phyloP scores from a whole-genome alignment of 116 monocot species.

The Dioscorea cayenensis region DNA sequence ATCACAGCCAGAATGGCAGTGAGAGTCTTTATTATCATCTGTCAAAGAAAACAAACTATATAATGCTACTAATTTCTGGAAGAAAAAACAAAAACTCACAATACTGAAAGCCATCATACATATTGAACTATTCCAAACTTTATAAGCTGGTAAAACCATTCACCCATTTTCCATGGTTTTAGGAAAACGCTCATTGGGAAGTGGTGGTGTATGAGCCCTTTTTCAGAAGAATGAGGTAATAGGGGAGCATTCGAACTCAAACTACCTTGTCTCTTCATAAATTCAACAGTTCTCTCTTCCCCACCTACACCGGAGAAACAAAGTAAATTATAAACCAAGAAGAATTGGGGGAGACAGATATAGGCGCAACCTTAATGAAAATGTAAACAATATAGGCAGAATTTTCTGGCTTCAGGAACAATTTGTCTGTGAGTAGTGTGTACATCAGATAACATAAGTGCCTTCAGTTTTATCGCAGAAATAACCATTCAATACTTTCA shows the following conservation, averaged over 20 bases:
- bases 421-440: too few relatives aligned
- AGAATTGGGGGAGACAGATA: too few relatives aligned
- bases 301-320: conserved; percentile 31
- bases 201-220: conserved; percentile 53
- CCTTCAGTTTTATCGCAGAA: too few relatives aligned
- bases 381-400: too few relatives aligned
- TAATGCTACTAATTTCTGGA: background rate
- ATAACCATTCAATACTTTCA: too few relatives aligned
- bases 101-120: conserved; percentile 26
- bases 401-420: too few relatives aligned
- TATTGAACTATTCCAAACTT: conserved; percentile 79
- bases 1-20: conserved; percentile 51
- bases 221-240: conserved; percentile 28
- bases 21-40: conserved; percentile 74
- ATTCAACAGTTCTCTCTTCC: conserved; percentile 59
- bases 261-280: conserved; percentile 55
- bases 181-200: conserved; percentile 58
- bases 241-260: conserved; percentile 37
- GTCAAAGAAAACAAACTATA: conserved; percentile 9
- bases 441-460: too few relatives aligned
- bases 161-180: conserved; percentile 61
- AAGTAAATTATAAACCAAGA: background rate
- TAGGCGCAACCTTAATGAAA: too few relatives aligned
- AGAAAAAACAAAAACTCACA: background rate
- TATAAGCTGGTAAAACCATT: conserved; percentile 54